phyloP scores from a whole-genome alignment of 352 stramenopile genomes.

The Aphanomyces cochlioides region DNA sequence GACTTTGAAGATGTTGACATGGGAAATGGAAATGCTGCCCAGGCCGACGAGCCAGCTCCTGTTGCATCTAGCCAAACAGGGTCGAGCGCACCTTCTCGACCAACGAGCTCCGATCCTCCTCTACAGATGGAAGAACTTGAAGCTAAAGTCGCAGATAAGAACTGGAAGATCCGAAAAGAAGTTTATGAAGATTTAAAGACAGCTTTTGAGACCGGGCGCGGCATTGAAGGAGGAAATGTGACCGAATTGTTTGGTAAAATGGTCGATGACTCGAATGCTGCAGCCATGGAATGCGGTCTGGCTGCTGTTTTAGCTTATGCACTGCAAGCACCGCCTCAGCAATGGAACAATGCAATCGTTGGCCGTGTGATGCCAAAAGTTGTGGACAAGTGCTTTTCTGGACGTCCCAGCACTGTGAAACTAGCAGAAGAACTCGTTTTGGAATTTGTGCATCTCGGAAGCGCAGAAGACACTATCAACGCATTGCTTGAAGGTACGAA shows the following conservation, averaged over 20 bases:
- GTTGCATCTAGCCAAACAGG: background rate
- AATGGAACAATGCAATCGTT: slow-evolving; percentile 57
- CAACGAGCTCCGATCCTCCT: slow-evolving; percentile 15
- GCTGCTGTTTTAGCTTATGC: slow-evolving; percentile 73
- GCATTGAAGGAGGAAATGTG: slow-evolving; percentile 45
- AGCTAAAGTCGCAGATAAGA: slow-evolving; percentile 68
- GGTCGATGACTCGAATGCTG: slow-evolving; percentile 81
- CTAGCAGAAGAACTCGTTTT: slow-evolving; percentile 72
- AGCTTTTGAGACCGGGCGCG: slow-evolving; percentile 47
- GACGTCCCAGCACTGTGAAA: slow-evolving; percentile 69
- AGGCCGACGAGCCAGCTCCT: background rate
- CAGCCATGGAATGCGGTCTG: slow-evolving; percentile 69
- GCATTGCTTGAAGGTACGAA: slow-evolving; percentile 78
- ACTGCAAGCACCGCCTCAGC: slow-evolving; percentile 54
- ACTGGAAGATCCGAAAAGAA: slow-evolving; percentile 84
- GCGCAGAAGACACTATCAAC: slow-evolving; percentile 65
- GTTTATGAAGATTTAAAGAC: slow-evolving; percentile 70
- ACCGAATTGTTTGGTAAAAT: slow-evolving; percentile 66
- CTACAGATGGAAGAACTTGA: slow-evolving; percentile 36
- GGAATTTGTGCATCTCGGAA: slow-evolving; percentile 68
- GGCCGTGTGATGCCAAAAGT: slow-evolving; percentile 65
- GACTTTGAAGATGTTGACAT: slow-evolving; percentile 23
- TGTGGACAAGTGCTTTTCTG: slow-evolving; percentile 80
- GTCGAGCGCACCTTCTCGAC: background rate
- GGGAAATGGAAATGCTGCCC: slow-evolving; percentile 1